Percentiles rank a stretch among this genome's conserved stretches.
These are phyloP conservation scores for Golubevia sp. DNA, from an alignment of 1,284 basidiomycete genomes.

Conservation along the genomic window DNA sequence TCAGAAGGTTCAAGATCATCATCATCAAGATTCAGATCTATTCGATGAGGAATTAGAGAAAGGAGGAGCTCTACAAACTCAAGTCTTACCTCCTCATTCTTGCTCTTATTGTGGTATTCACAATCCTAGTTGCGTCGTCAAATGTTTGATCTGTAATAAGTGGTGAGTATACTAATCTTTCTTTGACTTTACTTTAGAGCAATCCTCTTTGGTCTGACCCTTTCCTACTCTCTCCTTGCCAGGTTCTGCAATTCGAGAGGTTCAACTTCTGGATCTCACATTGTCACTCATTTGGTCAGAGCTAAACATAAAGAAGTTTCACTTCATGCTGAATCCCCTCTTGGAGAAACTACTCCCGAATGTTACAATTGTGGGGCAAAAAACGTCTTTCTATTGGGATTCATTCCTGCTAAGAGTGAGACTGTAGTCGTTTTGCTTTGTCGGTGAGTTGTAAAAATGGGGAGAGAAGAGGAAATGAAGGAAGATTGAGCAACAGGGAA, in stretches of 20 bases:
- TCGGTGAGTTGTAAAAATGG: slow-evolving; percentile 69
- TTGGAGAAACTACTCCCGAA: slow-evolving; percentile 96
- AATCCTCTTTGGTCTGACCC: neutral
- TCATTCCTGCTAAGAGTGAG: slow-evolving; percentile 98
- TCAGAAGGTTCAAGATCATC: neutral
- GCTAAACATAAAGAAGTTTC: slow-evolving; percentile 99
- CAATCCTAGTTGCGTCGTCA: slow-evolving; percentile 93
- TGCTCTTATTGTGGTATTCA: slow-evolving; percentile 91
- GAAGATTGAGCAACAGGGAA: too few relatives aligned
- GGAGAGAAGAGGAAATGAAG: neutral
- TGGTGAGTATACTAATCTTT: slow-evolving; percentile 61
- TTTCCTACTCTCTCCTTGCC: neutral
- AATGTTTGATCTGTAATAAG: slow-evolving; percentile 92
- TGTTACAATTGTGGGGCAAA: slow-evolving; percentile 98
- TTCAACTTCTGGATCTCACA: slow-evolving; percentile 82
- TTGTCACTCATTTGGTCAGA: slow-evolving; percentile 97
- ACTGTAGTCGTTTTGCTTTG: slow-evolving; percentile 98
- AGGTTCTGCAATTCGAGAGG: slow-evolving; percentile 99
- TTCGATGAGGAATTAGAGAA: neutral
- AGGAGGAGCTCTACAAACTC: too few relatives aligned
- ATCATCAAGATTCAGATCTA: neutral
- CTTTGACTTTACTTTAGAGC: neutral
- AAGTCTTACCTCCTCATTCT: too few relatives aligned
- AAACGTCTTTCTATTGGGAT: slow-evolving; percentile 98
- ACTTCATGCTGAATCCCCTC: slow-evolving; percentile 88